Base-by-base conservation (phyloP, 78 protist species). In the Speleostelium caveatum region DNA sequence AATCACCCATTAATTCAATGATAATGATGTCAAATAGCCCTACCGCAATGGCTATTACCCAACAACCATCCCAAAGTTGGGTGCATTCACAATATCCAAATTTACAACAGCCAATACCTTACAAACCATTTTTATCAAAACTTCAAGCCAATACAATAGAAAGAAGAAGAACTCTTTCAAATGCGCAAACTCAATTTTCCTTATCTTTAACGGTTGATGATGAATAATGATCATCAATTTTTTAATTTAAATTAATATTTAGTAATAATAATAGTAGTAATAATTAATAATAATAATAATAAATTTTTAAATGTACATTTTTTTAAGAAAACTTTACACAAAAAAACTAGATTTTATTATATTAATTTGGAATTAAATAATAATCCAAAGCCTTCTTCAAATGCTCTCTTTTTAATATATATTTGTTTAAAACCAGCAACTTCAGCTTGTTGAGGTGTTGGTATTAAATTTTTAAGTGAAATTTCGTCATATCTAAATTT, bases 101-200 rank as follows among this genome's bases (percentile, higher is more conserved):
- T 56, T 67, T 68, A 12, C 45, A 35, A 6, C 91, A 83, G 19
- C 73, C 78, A 39, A 26, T 68, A 0, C 76, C 89, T 24, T 78
- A 63, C 28, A 75, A 75, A 41, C 91, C 91, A 32, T 19, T 83
- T 21, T 58, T 74, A 58, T 58, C 66, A 24, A 83, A 69, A 45
- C 71, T 83, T 42, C 91, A 83, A 69, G 78, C 45, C 30, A 51
- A 42, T 30, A 72, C 78, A 0, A 51, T 72, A 32, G 91, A 83
- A 45, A 45, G 91, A 67, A 39, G 91, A 28, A 83, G 91, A 69
- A 69, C 91, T 2, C 38, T 58, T 1, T 83, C 91, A 5, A 83
- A 69, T 69, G 77, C 91, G 16, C 87, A 78, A 59, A 83, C 91
- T 59, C 91, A 83, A 69, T 83, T 83, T 16, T 56, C 89, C 7